Base-by-base conservation (phyloP, 495 filamentous ascomycete species). In the Podospora pseudocomata region DNA sequence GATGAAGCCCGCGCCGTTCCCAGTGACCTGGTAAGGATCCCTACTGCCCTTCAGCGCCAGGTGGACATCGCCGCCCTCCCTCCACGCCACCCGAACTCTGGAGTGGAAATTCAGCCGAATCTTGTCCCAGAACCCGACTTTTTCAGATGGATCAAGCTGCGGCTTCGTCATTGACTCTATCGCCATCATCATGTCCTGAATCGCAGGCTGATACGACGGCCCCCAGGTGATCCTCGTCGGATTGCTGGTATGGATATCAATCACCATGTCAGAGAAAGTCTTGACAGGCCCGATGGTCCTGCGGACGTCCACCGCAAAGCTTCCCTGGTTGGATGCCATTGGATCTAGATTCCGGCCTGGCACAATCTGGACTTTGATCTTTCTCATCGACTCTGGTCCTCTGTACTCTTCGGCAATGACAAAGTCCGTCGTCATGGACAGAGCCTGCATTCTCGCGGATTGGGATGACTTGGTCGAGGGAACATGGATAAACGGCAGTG, bases 141-240 rank as follows among this genome's bases (percentile, higher is more conserved):
- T 86, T 55, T 99, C 95, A 0, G 94, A 97, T 5, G 91, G 91
- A 78, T 98, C 95, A 54, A 97, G 83, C 70, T 96, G 93, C 4
- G 92, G 91, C 72, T 98, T 99, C 11, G 94, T 97, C 80, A 99
- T 97, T 0, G 91, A 91, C 81, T 99, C 95, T 67, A 99, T 92
- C 27, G 96, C 92, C 88, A 98, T 97, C 95, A 99, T 99, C 92
- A 97, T 97, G 73, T 99, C 95, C 78, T 99, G 95, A 65, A 99
- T 97, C 13, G 94, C 96, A 28, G 95, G 95, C 70, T 99, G 95
- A 74, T 98, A 98, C 0, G 95, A 97, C 66, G 93, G 91, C 54
- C 94, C 92, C 95, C 95, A 99, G 34, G 93, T 97, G 63, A 98
- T 94, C 65, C 91, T 88, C 7, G 95, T 99, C 9, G 96, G 90